Conservation (phyloP, 345 rosid genomes). For the Ceriops zippeliana region DNA sequence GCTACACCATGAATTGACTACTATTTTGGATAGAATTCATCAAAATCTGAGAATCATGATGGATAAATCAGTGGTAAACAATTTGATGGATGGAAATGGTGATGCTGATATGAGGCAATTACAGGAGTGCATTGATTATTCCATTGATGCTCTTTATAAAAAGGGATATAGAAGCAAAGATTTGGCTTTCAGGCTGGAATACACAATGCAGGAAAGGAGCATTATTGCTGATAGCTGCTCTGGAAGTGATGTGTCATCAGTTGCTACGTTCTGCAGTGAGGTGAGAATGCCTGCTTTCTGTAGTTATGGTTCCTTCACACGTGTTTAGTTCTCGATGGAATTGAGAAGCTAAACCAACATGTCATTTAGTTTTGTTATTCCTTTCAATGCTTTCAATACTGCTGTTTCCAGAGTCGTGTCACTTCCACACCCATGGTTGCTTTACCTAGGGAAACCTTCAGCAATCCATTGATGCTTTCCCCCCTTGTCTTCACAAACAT, state of each 20-base stretch:
- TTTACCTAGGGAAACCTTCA: no score
- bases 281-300: constrained; percentile 29
- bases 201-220: constrained; percentile 17
- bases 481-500: no score
- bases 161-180: constrained; percentile 32
- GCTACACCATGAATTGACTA: constrained; percentile 45
- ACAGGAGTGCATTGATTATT: constrained; percentile 42
- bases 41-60: constrained; percentile 46
- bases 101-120: constrained; percentile 44
- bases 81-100: constrained; percentile 25
- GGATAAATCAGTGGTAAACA: constrained; percentile 32
- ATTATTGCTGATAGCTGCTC: constrained; percentile 33
- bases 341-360: neutral
- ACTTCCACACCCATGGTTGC: no score
- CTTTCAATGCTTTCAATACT: neutral
- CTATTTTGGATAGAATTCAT: constrained; percentile 53
- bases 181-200: constrained; percentile 17
- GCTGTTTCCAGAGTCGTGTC: neutral
- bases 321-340: neutral
- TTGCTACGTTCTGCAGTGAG: constrained; percentile 38
- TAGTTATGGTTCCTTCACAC: neutral
- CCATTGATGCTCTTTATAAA: constrained; percentile 29
- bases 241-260: constrained; percentile 28
- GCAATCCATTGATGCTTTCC: no score
- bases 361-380: neutral